These are phyloP conservation scores for Calonectria henricotiae DNA, from an alignment of 2,329 filamentous ascomycete species.

Conservation along the genomic window DNA sequence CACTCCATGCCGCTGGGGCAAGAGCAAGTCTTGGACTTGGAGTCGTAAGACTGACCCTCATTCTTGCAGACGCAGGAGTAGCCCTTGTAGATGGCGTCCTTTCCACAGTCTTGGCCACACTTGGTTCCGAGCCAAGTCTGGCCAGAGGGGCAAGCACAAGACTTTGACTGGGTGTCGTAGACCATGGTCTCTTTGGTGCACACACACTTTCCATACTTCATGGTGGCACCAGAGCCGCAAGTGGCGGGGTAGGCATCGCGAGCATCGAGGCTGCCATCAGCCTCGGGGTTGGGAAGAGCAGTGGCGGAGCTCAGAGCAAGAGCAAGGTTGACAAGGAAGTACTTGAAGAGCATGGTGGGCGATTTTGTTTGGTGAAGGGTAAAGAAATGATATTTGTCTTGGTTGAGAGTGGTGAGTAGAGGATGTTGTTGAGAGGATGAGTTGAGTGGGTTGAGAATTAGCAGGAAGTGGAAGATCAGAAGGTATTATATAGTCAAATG, in stretches of 20 bases:
- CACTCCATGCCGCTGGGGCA: background rate
- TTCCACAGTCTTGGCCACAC: slow-evolving; percentile 19
- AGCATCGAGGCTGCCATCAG: slow-evolving; percentile 40
- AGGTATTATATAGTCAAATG: background rate
- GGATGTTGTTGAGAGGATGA: background rate
- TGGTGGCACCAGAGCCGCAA: slow-evolving; percentile 18
- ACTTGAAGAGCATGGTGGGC: slow-evolving; percentile 48
- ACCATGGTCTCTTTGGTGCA: slow-evolving; percentile 15
- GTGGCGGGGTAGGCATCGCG: slow-evolving; percentile 37
- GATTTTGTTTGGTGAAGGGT: background rate
- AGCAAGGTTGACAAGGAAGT: slow-evolving; percentile 44
- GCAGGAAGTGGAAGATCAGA: background rate
- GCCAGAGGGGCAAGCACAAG: slow-evolving; percentile 16
- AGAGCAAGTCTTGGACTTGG: background rate
- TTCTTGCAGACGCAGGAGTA: slow-evolving; percentile 19
- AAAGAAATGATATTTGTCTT: no score
- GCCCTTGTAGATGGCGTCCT: slow-evolving; percentile 7
- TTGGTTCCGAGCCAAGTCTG: slow-evolving; percentile 14
- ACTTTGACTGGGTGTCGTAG: slow-evolving; percentile 8
- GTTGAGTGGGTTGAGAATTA: background rate
- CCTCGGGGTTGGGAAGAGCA: slow-evolving; percentile 42
- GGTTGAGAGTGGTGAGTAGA: slow-evolving; percentile 1
- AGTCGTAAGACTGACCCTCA: slow-evolving; percentile 18
- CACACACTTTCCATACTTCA: slow-evolving; percentile 29
- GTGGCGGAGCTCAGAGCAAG: slow-evolving; percentile 43